Evolutionary conservation across 164 flowering plant genomes (phyloP), one percentile per base, ranked within the genome.

Genomic region (Aristolochia fimbriata): DNA sequence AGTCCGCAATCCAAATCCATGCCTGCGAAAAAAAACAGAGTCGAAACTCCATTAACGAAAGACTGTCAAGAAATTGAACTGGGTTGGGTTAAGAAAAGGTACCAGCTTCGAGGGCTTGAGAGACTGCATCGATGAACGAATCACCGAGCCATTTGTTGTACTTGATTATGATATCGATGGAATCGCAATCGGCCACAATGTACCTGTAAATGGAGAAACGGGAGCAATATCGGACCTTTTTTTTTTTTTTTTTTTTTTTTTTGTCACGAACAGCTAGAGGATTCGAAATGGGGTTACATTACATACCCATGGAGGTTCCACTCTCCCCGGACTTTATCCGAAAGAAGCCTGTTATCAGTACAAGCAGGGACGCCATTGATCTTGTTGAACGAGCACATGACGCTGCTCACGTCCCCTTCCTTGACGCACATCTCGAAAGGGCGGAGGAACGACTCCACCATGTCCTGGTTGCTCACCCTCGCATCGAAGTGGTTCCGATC

Each of bases 401-500:
- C 83, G 10, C 88, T 83, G 57, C 85, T 82, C 6, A 88, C 96
- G 66, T 61, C 61, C 45, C 83, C 91, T 61, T 82, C 53, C 66
- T 74, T 17, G 2, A 88, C 72, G 66, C 96, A 88, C 43, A 73
- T 78, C 70, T 76, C 61, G 65, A 87, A 87, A 10, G 91, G 96
- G 2, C 60, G 47, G 2, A 22, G 53, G 47, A 63, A 63, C 8
- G 66, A 47, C 55, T 63, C 66, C 33, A 46, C 43, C 66, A 55
- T 56, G 16, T 63, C 66, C 30, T 48, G n/a, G 46, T 15, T 16
- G 16, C 31, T 58, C 76, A 88, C 96, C 80, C 23, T 67, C 2
- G 96, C 96, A 68, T 88, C 83, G 68, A 88, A 86, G 65, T 81
- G 87, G 62, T 57, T 80, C 0, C 96, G 81, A 59, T 86, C 87